Conservation (phyloP, 192 early-diverging fungal genomes). For the Glomus cerebriforme region DNA sequence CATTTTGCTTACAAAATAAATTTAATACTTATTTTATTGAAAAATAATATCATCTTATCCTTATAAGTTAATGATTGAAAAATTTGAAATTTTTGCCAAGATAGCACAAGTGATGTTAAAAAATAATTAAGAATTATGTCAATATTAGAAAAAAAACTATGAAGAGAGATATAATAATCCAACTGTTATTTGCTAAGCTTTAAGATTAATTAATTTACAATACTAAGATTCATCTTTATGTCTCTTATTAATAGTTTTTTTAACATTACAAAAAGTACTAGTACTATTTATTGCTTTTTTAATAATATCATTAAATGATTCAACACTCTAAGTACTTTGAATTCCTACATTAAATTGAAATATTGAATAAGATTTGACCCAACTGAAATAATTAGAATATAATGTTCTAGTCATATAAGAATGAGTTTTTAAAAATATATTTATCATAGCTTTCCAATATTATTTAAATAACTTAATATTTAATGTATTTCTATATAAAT, state of each 20-base stretch:
- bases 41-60: neutral
- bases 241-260: neutral
- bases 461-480: too few relatives aligned
- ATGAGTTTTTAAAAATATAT: too few relatives aligned
- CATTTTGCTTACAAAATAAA: too few relatives aligned
- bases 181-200: too few relatives aligned
- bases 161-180: too few relatives aligned
- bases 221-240: neutral
- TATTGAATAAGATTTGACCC: neutral
- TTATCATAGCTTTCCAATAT: too few relatives aligned
- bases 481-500: too few relatives aligned
- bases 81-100: neutral
- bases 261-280: neutral
- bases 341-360: neutral
- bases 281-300: neutral
- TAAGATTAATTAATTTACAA: neutral
- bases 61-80: neutral
- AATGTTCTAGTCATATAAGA: too few relatives aligned
- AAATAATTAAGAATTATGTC: too few relatives aligned
- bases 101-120: neutral
- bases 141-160: too few relatives aligned
- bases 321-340: neutral
- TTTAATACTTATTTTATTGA: too few relatives aligned
- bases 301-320: neutral
- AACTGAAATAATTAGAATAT: neutral